Percentiles rank a stretch among this genome's conserved stretches.
phyloP scores from a whole-genome alignment of 163 green algal species.

The Chloroidium sp. region DNA sequence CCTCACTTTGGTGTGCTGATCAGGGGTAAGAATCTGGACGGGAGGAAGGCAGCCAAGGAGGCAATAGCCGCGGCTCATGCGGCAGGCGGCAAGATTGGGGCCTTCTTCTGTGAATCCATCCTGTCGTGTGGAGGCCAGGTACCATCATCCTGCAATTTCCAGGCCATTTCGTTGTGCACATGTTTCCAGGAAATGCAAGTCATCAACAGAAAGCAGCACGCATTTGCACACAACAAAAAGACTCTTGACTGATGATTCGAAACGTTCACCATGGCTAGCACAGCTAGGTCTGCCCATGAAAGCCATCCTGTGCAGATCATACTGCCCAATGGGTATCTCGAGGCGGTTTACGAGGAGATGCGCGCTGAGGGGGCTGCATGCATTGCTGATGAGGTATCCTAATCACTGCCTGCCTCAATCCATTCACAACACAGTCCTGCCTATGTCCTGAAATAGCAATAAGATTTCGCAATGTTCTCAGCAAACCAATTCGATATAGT shows the following conservation, averaged over 20 bases:
- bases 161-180: background rate
- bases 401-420: background rate
- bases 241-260: too few relatives aligned
- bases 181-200: too few relatives aligned
- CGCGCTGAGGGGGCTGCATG: constrained; percentile 48
- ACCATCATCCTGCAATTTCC: constrained; percentile 1
- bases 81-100: constrained; percentile 42
- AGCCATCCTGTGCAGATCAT: constrained; percentile 21
- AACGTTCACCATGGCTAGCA: too few relatives aligned
- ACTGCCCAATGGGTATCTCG: constrained; percentile 41
- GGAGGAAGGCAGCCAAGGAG: constrained; percentile 37
- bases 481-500: background rate
- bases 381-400: constrained; percentile 62
- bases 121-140: constrained; percentile 68
- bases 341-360: constrained; percentile 45
- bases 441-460: too few relatives aligned
- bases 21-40: constrained; percentile 59
- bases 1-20: too few relatives aligned
- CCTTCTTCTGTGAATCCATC: constrained; percentile 69
- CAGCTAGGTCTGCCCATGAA: too few relatives aligned
- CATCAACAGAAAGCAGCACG: too few relatives aligned
- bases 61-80: constrained; percentile 42
- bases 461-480: background rate
- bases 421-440: background rate
- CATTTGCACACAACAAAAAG: too few relatives aligned